Evolutionary conservation across 2,329 filamentous ascomycete species (phyloP).

Genomic region (Botryotinia narcissicola): DNA sequence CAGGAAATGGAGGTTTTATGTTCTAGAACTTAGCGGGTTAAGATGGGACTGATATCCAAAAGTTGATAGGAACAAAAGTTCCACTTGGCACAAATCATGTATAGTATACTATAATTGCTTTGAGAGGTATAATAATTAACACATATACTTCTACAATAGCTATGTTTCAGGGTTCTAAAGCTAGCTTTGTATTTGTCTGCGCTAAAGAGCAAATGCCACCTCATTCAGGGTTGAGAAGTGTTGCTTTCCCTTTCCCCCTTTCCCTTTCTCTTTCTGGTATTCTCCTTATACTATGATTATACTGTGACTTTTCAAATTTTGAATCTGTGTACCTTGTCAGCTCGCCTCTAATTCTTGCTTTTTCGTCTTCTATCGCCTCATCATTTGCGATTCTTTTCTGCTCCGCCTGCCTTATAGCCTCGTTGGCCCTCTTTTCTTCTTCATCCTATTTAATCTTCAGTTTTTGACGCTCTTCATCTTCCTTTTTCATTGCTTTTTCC

Average conservation of each 20-base stretch:
- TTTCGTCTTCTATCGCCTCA: too few relatives aligned
- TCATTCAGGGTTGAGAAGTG: background rate
- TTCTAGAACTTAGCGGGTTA: slow-evolving; percentile 17
- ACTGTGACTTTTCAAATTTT: background rate
- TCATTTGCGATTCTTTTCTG: background rate
- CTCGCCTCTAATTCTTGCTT: too few relatives aligned
- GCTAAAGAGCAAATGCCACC: background rate
- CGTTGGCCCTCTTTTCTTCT: background rate
- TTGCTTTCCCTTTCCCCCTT: background rate
- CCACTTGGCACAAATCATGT: slow-evolving; percentile 14
- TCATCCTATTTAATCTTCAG: background rate
- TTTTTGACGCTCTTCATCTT: background rate
- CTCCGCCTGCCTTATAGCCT: background rate
- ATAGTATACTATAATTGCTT: slow-evolving; percentile 22
- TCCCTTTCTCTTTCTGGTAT: background rate
- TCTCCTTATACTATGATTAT: background rate
- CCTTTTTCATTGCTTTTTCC: background rate
- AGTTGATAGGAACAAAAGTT: slow-evolving; percentile 15
- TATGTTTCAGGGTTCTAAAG: background rate
- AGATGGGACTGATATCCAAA: slow-evolving; percentile 20
- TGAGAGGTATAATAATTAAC: slow-evolving; percentile 17
- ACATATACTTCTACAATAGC: slow-evolving; percentile 7
- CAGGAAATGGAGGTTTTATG: slow-evolving; percentile 12
- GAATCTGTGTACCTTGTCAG: too few relatives aligned
- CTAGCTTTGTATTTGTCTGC: background rate